Conservation (phyloP, 176 grass and related monocot species). For the Microstegium vimineum region DNA sequence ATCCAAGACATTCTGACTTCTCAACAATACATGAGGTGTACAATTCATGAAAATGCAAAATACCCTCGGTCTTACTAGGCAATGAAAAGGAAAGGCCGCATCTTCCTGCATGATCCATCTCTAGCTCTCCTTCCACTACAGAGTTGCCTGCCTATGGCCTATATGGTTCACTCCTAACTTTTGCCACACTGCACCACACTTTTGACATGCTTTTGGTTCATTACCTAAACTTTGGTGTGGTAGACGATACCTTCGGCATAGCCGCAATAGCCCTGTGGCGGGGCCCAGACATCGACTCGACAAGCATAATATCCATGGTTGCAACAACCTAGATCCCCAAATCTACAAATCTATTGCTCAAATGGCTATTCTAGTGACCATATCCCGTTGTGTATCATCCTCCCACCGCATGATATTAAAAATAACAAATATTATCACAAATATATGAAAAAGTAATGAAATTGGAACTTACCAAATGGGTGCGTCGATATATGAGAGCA, state of each 20-base stretch:
- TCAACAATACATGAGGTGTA: not conserved
- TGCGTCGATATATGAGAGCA: not conserved
- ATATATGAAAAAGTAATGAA: not conserved
- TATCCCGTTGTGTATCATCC: not conserved
- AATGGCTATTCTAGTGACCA: not conserved
- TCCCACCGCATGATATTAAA: not conserved
- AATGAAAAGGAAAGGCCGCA: not conserved
- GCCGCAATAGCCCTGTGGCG: accelerated
- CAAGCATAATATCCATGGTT: not conserved
- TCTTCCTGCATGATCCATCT: not conserved
- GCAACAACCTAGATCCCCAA: not conserved
- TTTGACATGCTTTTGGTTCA: not conserved
- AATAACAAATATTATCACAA: not conserved
- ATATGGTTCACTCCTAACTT: not conserved
- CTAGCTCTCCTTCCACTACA: not conserved
- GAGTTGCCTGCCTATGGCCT: not conserved
- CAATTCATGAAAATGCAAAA: not conserved
- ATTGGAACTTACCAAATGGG: not conserved
- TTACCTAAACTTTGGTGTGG: not conserved
- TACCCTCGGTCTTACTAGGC: too few relatives aligned
- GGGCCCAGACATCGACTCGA: not conserved
- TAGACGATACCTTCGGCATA: not conserved
- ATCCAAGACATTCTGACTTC: not conserved
- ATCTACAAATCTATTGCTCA: not conserved
- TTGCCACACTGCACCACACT: not conserved